phyloP scores from a whole-genome alignment of 2,329 filamentous ascomycete species.

The Cyphellophora attinorum region DNA sequence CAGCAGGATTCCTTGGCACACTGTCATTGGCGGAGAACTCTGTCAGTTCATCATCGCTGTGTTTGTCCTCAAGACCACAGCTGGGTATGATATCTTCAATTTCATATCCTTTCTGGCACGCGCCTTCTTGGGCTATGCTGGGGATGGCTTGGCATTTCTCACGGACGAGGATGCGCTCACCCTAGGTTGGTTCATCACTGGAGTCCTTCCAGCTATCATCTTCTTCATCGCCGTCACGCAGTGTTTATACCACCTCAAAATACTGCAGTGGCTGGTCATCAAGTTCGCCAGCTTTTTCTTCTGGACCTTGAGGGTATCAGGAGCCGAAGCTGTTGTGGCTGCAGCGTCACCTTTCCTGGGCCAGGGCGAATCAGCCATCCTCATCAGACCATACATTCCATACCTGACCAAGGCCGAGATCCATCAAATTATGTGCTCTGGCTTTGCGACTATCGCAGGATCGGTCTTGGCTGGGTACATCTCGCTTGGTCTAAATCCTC shows the following conservation, averaged over 20 bases:
- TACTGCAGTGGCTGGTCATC: conserved; percentile 79
- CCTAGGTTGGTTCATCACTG: too few species aligned
- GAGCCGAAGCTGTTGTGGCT: conserved; percentile 86
- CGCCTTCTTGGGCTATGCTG: conserved; percentile 65
- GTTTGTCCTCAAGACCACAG: conserved; percentile 73
- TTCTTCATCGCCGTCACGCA: too few species aligned
- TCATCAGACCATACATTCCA: conserved; percentile 77
- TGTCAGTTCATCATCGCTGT: conserved; percentile 80
- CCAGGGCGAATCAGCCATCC: conserved; percentile 86
- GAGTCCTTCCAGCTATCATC: too few species aligned
- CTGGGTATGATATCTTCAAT: conserved; percentile 82
- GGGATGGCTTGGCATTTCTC: too few species aligned
- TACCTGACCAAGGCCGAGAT: conserved; percentile 80
- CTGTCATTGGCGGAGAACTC: conserved; percentile 81
- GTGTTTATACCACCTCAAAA: too few species aligned
- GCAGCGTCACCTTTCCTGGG: conserved; percentile 90
- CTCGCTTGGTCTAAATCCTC: conserved; percentile 67
- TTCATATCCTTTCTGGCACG: conserved; percentile 72
- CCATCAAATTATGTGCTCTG: conserved; percentile 86
- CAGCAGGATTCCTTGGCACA: conserved; percentile 54
- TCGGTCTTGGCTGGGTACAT: conserved; percentile 83
- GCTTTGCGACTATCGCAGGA: conserved; percentile 86
- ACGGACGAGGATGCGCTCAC: too few species aligned
- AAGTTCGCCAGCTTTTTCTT: conserved; percentile 90
- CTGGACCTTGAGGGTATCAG: conserved; percentile 78